Conservation (phyloP, 306 rosid species). For the Neltuma alba region DNA sequence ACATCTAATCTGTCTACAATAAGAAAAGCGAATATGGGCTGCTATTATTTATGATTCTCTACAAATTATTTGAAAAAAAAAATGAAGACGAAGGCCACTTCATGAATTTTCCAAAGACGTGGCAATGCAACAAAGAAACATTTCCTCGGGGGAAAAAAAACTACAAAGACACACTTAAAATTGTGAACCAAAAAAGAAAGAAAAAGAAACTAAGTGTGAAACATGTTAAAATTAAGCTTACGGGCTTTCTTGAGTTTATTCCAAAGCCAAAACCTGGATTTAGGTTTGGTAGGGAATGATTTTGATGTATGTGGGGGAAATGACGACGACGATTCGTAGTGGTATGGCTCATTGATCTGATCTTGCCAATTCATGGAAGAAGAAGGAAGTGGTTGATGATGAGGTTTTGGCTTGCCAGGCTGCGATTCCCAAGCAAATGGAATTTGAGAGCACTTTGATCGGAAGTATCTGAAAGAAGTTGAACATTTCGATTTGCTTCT, state of each 20-base stretch:
- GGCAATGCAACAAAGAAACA: too few relatives aligned
- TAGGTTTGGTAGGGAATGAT: background rate
- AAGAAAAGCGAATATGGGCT: too few relatives aligned
- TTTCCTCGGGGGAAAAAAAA: too few relatives aligned
- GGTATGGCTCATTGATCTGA: background rate
- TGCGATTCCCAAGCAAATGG: conserved; percentile 6
- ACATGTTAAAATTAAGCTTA: background rate
- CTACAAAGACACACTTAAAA: too few relatives aligned
- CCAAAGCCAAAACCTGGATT: background rate
- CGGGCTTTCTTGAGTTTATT: background rate
- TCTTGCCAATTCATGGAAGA: background rate
- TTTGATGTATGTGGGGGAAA: background rate
- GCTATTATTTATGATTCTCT: too few relatives aligned
- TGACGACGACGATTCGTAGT: too few relatives aligned
- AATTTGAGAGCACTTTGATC: background rate
- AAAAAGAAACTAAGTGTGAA: background rate
- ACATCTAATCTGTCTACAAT: too few relatives aligned
- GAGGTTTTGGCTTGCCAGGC: background rate
- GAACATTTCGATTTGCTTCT: background rate
- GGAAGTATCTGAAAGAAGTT: background rate
- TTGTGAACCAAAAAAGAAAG: background rate
- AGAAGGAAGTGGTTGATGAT: background rate
- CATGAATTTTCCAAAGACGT: too few relatives aligned
- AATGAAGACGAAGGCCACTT: too few relatives aligned
- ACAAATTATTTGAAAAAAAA: too few relatives aligned